Percentiles rank a stretch among this genome's conserved stretches.
phyloP scores from a whole-genome alignment of 306 rosid species.

The Castanospermum australe region DNA sequence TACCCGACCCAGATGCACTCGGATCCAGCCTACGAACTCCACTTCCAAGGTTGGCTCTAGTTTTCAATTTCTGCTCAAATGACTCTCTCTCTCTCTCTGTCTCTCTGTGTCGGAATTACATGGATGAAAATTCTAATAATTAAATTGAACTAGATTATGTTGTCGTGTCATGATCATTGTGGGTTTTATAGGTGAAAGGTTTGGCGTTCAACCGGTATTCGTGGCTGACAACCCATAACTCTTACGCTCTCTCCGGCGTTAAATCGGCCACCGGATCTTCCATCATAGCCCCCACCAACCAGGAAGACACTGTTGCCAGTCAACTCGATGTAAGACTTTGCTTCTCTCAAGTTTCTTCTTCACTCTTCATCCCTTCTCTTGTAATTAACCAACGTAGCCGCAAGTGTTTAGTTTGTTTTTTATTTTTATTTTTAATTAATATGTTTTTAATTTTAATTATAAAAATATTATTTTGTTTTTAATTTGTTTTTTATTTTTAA shows the following conservation, averaged over 20 bases:
- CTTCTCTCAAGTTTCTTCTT: not conserved
- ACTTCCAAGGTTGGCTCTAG: conserved; percentile 46
- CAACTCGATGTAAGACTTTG: conserved; percentile 56
- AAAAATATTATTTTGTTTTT: no score
- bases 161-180: not conserved
- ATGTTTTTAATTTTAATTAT: no score
- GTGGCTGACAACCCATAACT: conserved; percentile 83
- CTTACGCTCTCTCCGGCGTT: conserved; percentile 48
- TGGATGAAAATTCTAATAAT: not conserved
- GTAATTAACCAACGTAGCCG: no score
- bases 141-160: not conserved
- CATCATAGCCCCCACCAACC: conserved; percentile 48
- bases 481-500: no score
- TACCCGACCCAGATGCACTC: conserved; percentile 72
- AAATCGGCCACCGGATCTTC: conserved; percentile 51
- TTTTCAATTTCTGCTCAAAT: not conserved
- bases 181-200: conserved; percentile 52
- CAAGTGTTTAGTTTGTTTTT: no score
- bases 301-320: conserved; percentile 56
- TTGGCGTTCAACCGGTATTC: conserved; percentile 66
- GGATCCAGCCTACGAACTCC: conserved; percentile 53
- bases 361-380: no score
- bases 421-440: no score
- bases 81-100: not conserved
- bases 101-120: no score